Conservation (phyloP, 2,329 filamentous ascomycete species). For the Claviceps sp. region DNA sequence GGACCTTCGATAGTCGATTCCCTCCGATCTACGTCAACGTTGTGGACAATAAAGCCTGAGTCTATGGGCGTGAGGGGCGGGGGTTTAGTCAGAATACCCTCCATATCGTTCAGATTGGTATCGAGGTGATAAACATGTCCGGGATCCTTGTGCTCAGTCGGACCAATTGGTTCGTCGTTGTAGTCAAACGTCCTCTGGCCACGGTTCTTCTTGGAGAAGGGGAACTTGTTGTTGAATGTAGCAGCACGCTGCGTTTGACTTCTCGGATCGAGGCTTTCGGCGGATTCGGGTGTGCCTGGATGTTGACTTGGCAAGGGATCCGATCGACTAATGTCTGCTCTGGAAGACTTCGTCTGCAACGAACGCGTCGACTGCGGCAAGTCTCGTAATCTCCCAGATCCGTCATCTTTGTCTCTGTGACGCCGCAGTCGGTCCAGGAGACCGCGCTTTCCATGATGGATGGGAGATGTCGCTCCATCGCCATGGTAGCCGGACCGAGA, state of each 20-base stretch:
- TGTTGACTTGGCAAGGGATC: constrained; percentile 23
- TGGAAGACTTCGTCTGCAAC: constrained; percentile 36
- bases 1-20: constrained; percentile 22
- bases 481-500: constrained; percentile 30
- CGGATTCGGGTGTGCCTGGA: constrained; percentile 15
- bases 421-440: constrained; percentile 36
- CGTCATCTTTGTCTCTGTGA: constrained; percentile 43
- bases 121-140: constrained; percentile 64
- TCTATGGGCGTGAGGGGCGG: constrained; percentile 60
- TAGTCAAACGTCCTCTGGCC: constrained; percentile 34
- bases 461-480: constrained; percentile 47
- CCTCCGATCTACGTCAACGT: constrained; percentile 28
- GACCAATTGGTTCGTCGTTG: constrained; percentile 44
- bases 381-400: constrained; percentile 29
- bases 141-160: constrained; percentile 44
- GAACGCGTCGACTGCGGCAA: constrained; percentile 40
- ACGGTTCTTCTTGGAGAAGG: constrained; percentile 45
- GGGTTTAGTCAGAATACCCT: constrained; percentile 68
- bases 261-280: constrained; percentile 18
- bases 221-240: constrained; percentile 50
- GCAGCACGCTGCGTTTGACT: constrained; percentile 23
- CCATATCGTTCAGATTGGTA: constrained; percentile 81
- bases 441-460: constrained; percentile 36
- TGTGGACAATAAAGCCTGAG: constrained; percentile 34
- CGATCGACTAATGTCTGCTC: constrained; percentile 28